Evolutionary conservation across 1,139 yeast species (phyloP).

Genomic region (Debaryomyces sp.): DNA sequence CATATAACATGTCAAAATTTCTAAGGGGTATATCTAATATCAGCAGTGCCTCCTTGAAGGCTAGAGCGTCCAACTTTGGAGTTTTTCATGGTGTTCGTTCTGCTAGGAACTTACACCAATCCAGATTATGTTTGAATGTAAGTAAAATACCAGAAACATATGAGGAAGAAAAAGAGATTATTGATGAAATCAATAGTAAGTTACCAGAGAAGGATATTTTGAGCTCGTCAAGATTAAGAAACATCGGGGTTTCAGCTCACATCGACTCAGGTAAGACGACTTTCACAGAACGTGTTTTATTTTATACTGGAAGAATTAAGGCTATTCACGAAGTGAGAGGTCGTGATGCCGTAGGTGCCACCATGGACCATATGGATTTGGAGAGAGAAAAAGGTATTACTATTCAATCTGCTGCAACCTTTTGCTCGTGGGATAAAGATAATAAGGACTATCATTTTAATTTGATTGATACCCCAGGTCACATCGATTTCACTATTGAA

Average conservation of each 20-base stretch:
- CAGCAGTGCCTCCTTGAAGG: constrained; percentile 8
- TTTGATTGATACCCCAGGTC: constrained; percentile 97
- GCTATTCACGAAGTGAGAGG: constrained; percentile 99
- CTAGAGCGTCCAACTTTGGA: background rate
- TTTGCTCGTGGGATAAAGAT: constrained; percentile 92
- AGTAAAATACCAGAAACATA: constrained; percentile 45
- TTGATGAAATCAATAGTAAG: constrained; percentile 57
- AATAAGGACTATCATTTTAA: constrained; percentile 78
- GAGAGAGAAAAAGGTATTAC: constrained; percentile 97
- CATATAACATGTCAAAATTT: constrained; percentile 14
- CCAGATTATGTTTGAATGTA: constrained; percentile 15
- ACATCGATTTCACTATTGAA: constrained; percentile 97
- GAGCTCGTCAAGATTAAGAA: constrained; percentile 68
- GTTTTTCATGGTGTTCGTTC: background rate
- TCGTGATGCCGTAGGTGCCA: constrained; percentile 96
- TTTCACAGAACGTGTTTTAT: constrained; percentile 94
- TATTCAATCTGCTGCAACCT: constrained; percentile 97
- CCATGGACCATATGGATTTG: constrained; percentile 91
- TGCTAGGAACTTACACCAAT: constrained; percentile 14
- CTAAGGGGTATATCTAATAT: constrained; percentile 11
- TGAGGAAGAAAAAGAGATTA: constrained; percentile 70
- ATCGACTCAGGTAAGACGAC: constrained; percentile 82
- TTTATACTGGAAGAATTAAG: constrained; percentile 95
- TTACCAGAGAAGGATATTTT: constrained; percentile 61
- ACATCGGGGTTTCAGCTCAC: constrained; percentile 97